Evolutionary conservation across 208 protist species (phyloP).

Genomic region (Trypanosoma boissoni): DNA sequence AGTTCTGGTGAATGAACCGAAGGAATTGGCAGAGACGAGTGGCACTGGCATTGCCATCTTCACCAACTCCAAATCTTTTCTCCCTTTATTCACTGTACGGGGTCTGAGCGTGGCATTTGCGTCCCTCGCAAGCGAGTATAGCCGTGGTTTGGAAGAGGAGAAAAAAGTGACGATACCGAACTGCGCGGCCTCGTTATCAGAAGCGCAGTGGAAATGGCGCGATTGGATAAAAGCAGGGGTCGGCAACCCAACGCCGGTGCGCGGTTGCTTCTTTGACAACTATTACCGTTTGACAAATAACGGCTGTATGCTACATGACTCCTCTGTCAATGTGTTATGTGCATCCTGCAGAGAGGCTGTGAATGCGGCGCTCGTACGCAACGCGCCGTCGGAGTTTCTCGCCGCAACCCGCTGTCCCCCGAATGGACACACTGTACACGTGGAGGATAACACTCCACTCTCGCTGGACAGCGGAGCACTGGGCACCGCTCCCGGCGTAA

Average conservation of each 20-base stretch:
- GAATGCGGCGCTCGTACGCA: slow-evolving; percentile 32
- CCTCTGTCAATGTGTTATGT: slow-evolving; percentile 44
- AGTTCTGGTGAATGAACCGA: slow-evolving; percentile 50
- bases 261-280: slow-evolving; percentile 58
- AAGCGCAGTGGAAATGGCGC: slow-evolving; percentile 27
- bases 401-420: slow-evolving; percentile 38
- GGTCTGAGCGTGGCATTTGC: slow-evolving; percentile 61
- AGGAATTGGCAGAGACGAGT: slow-evolving; percentile 24
- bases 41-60: slow-evolving; percentile 43
- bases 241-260: background rate
- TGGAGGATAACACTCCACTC: slow-evolving; percentile 14
- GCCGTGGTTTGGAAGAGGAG: slow-evolving; percentile 30
- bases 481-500: slow-evolving; percentile 32
- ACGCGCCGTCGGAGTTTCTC: slow-evolving; percentile 19
- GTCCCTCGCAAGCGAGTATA: slow-evolving; percentile 53
- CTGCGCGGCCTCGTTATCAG: slow-evolving; percentile 27
- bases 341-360: slow-evolving; percentile 55
- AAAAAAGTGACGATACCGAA: slow-evolving; percentile 27
- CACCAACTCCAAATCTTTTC: slow-evolving; percentile 41
- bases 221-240: slow-evolving; percentile 29
- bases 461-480: slow-evolving; percentile 31
- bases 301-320: slow-evolving; percentile 56
- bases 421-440: slow-evolving; percentile 23
- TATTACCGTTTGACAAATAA: slow-evolving; percentile 37
- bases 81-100: slow-evolving; percentile 59